Conservation (phyloP, 768 basidiomycete species). For the Psilocybe tampanensis region DNA sequence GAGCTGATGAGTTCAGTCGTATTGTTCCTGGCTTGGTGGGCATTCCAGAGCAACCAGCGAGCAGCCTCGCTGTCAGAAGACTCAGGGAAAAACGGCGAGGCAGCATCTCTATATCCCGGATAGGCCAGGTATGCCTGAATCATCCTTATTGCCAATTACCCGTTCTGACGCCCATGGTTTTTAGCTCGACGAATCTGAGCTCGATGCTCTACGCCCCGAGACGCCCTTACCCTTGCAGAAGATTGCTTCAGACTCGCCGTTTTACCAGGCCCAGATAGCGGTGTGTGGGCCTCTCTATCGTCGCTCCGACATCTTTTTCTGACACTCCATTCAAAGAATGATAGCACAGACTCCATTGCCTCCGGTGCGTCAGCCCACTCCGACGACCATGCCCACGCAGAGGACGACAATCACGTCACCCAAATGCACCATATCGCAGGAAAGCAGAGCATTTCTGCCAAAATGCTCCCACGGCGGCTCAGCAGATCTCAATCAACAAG, state of each 20-base stretch:
- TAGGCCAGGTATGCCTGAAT: slow-evolving; percentile 53
- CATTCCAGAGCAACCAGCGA: slow-evolving; percentile 13
- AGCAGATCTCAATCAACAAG: slow-evolving; percentile 43
- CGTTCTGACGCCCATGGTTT: background rate
- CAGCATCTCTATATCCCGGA: slow-evolving; percentile 60
- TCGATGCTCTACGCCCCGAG: slow-evolving; percentile 25
- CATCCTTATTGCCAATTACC: background rate
- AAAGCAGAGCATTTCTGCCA: slow-evolving; percentile 43
- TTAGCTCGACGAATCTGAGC: slow-evolving; percentile 23
- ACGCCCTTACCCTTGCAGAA: slow-evolving; percentile 36
- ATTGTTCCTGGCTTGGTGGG: slow-evolving; percentile 10
- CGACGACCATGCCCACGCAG: slow-evolving; percentile 35
- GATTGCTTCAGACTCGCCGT: slow-evolving; percentile 46
- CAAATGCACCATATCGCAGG: slow-evolving; percentile 50
- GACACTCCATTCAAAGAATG: slow-evolving; percentile 33
- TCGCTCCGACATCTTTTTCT: background rate
- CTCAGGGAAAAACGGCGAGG: slow-evolving; percentile 44
- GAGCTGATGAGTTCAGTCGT: slow-evolving; percentile 40
- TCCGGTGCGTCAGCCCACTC: slow-evolving; percentile 39
- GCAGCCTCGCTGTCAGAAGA: slow-evolving; percentile 24
- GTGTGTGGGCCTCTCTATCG: slow-evolving; percentile 28
- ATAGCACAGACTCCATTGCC: slow-evolving; percentile 45
- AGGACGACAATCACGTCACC: slow-evolving; percentile 49
- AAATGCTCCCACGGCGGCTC: slow-evolving; percentile 48
- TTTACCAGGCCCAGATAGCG: slow-evolving; percentile 46